Evolutionary conservation across 2,329 filamentous ascomycete genomes (phyloP), one percentile per base, ranked within the genome.

Genomic region (Cylindrodendrum hubeiense): DNA sequence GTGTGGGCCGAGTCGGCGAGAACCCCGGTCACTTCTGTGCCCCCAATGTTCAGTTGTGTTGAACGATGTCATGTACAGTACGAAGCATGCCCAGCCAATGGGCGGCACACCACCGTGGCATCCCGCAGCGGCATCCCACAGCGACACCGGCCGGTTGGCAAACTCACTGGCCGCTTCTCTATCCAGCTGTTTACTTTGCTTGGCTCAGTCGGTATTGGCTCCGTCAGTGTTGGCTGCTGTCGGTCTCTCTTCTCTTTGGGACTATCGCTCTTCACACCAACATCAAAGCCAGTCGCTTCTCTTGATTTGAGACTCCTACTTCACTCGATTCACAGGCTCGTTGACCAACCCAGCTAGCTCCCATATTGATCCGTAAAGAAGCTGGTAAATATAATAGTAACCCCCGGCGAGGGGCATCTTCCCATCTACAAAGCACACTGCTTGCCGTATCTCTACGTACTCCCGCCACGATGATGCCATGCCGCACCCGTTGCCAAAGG

Each of bases 1-100:
- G 22, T 57, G 63, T 64, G 65, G 60, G 55, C 30, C 61, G 22
- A 30, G 55, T 70, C 71, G 71, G 71, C 12, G 64, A 74, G 71
- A 74, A 74, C 60, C 69, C 71, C 71, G 71, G 67, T 50, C 52
- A 13, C 12, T 34, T 15, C 22, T 55, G 28, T 58, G 53, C 59
- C 63, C 63, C 59, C 63, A 63, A 63, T 46, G 34, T 44, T 24
- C n/a, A 19, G 19, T 22, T 21, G 3, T 21, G n/a, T 6, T 34
- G 33, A 34, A 13, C 37, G 5, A n/a, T 12, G 17, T 8, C 52
- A 58, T 37, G 33, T 62, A 56, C 52, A 52, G 37, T n/a, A 39
- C 37, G 37, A 8, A 39, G 37, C 15, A 17, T n/a, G 15, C 8
- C 3, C 15, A 39, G 37, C n/a, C 15, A n/a, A 39, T 8, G 15